A percentile compares a stretch with the other conserved stretches of the same genome.
Conservation (phyloP, 495 filamentous ascomycete genomes). For the Cudoniella acicularis region DNA sequence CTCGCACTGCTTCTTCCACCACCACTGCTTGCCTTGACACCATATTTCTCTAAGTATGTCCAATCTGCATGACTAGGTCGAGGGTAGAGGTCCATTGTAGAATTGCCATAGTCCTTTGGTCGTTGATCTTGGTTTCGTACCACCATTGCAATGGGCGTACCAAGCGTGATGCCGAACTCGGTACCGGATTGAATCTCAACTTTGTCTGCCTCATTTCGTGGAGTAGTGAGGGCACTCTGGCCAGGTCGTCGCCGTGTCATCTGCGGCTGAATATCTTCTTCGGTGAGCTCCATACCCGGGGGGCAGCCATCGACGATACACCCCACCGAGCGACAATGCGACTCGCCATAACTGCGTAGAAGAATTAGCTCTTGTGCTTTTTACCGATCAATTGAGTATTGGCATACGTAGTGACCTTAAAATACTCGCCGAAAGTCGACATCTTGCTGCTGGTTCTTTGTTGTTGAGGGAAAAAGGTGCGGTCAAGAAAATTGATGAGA, state of each 20-base stretch:
- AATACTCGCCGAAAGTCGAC: conserved; percentile 44
- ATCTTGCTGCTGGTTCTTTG: neutral
- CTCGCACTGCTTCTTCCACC: conserved; percentile 89
- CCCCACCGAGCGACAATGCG: conserved; percentile 85
- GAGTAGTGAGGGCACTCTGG: conserved; percentile 86
- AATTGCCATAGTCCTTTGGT: conserved; percentile 87
- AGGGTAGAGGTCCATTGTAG: conserved; percentile 89
- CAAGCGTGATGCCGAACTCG: conserved; percentile 87
- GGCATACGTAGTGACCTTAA: conserved; percentile 79
- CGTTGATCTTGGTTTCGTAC: conserved; percentile 92
- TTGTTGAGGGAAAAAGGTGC: neutral
- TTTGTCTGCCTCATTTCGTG: conserved; percentile 86
- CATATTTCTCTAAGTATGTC: conserved; percentile 97
- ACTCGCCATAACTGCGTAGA: conserved; percentile 72
- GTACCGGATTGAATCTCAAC: conserved; percentile 94
- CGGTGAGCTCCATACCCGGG: conserved; percentile 83
- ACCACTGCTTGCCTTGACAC: conserved; percentile 88
- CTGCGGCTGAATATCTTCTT: conserved; percentile 91
- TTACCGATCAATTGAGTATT: neutral
- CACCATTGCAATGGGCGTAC: conserved; percentile 85
- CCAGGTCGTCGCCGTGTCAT: conserved; percentile 89
- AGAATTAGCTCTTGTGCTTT: conserved; percentile 11
- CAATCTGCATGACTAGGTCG: conserved; percentile 93
- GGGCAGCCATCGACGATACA: conserved; percentile 88
- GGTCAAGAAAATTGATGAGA: neutral